Percentiles rank a stretch among this genome's conserved stretches.
Conservation (phyloP, 345 rosid genomes). For the Citropsis articulata region DNA sequence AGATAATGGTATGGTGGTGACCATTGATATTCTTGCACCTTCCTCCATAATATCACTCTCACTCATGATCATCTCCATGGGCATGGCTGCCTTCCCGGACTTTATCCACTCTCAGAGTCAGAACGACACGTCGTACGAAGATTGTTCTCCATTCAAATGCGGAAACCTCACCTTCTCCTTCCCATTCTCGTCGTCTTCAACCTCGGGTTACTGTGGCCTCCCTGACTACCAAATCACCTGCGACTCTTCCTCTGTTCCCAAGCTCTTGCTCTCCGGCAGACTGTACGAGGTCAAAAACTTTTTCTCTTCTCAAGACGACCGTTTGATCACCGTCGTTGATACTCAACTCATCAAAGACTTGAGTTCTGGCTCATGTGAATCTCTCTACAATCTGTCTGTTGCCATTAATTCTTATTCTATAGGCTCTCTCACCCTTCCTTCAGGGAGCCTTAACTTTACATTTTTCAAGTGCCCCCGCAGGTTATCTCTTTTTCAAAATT, state of each 20-base stretch:
- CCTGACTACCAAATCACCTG: constrained; percentile 33
- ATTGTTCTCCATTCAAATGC: constrained; percentile 29
- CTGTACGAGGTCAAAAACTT: constrained; percentile 15
- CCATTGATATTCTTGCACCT: neutral
- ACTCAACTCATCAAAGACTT: constrained; percentile 19
- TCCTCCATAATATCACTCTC: neutral
- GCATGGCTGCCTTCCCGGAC: neutral
- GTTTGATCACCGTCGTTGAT: constrained; percentile 21
- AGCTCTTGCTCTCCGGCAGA: constrained; percentile 14
- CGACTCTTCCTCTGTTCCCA: constrained; percentile 7
- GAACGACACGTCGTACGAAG: constrained; percentile 3
- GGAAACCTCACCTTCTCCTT: constrained; percentile 33
- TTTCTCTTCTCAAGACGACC: neutral
- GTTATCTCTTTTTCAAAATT: neutral
- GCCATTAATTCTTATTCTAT: neutral
- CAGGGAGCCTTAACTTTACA: constrained; percentile 8
- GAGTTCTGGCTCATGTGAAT: constrained; percentile 15
- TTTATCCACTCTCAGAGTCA: constrained; percentile 2
- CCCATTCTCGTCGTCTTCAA: constrained; percentile 28
- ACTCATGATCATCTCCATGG: neutral
- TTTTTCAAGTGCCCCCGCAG: constrained; percentile 19
- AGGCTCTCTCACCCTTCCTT: constrained; percentile 20
- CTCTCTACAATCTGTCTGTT: constrained; percentile 21
- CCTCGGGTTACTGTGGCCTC: constrained; percentile 32
- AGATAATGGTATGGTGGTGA: no score